Evolutionary conservation across 192 early-diverging fungal genomes (phyloP), one percentile per base, ranked within the genome.

Genomic region (Linnemannia schmuckeri): DNA sequence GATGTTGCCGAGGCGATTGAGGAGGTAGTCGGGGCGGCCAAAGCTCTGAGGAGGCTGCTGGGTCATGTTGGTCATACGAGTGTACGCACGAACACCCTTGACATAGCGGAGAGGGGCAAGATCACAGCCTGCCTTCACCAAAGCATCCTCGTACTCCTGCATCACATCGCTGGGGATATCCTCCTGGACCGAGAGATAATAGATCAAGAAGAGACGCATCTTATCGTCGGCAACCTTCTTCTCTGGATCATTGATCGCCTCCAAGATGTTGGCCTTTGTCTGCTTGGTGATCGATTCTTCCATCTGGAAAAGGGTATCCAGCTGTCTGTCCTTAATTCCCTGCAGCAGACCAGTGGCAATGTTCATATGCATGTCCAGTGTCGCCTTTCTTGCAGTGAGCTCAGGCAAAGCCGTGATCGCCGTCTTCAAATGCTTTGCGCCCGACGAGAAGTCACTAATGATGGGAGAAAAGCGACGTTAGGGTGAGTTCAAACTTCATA

Each of bases 321-420:
- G 87, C 79, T 99, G 96, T 63, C 99, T 91, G 33, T 97, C 95
- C 88, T 97, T 96, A 89, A 99, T 99, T 33, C 90, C 90, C 35
- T 96, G 94, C 22, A 99, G 91, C 80, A 99, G 85, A 30, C 92
- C 89, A 3, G 98, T 99, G 6, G 98, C 98, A 72, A 99, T 96
- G 84, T 97, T 97, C 97, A 98, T 99, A 84, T 99, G 99, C 96
- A 98, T 98, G 85, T 99, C 99, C 37, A 99, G 89, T 20, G 95
- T 94, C 17, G 95, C 91, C 88, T 99, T 99, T 70, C 97, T 92
- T 22, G 97, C 97, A 27, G 98, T 98, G 75, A 99, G 92, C 84
- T 98, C 97, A 1, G 99, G 99, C 8, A 99, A 89, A n/a, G 94
- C 92, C 6, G 94, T 97, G 68, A 99, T 97, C 7, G 98, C 98